Conservation (phyloP, 495 filamentous ascomycete genomes). For the Aspergillus kassunensis region DNA sequence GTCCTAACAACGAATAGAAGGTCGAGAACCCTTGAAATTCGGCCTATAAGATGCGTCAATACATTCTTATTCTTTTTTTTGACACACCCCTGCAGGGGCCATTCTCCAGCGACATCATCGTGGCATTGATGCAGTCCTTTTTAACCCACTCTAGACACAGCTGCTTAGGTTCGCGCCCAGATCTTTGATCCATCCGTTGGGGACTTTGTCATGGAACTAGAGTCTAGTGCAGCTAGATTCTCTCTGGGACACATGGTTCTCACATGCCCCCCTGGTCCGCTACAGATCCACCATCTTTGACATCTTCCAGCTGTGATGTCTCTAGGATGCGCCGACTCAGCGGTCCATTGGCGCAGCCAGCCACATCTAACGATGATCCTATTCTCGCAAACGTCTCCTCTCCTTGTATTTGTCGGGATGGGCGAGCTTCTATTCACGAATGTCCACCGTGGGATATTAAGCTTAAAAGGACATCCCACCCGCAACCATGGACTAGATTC, state of each 20-base stretch:
- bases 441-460: constrained; percentile 11
- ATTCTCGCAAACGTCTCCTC: constrained; percentile 7
- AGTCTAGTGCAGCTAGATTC: constrained; percentile 6
- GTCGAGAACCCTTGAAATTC: neutral
- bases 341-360: constrained; percentile 30
- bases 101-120: constrained; percentile 10
- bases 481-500: constrained; percentile 16
- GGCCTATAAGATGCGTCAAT: neutral
- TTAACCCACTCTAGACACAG: constrained; percentile 5
- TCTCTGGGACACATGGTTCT: constrained; percentile 16
- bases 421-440: constrained; percentile 14
- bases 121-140: constrained; percentile 1
- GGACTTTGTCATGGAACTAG: no score
- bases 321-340: constrained; percentile 18
- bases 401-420: neutral
- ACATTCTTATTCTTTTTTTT: neutral
- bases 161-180: constrained; percentile 19
- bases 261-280: constrained; percentile 9
- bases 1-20: neutral
- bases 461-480: constrained; percentile 27
- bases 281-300: constrained; percentile 25
- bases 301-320: constrained; percentile 29
- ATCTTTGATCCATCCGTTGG: neutral
- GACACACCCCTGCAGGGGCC: constrained; percentile 6
- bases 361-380: constrained; percentile 31